Conservation (phyloP, 345 rosid genomes). For the Toxicodendron radicans region DNA sequence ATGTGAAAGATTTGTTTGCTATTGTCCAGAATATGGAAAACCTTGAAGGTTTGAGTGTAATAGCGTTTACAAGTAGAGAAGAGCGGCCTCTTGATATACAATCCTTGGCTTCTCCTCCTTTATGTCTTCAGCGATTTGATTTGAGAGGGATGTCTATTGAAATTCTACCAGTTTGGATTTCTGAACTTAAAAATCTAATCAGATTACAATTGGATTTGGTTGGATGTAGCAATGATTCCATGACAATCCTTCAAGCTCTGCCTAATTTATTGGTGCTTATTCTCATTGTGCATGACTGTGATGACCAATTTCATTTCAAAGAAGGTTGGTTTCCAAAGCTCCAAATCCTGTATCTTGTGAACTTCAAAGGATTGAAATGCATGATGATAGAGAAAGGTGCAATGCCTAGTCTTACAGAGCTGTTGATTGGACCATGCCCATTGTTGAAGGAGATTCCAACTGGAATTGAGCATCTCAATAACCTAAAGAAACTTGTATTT, state of each 20-base stretch:
- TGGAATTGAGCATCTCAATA: slow-evolving; percentile 3
- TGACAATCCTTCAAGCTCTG: neutral
- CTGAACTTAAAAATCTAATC: neutral
- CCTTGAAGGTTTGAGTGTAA: neutral
- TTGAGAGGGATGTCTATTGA: no score
- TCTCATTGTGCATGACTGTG: neutral
- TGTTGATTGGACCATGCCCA: neutral
- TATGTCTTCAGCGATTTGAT: neutral
- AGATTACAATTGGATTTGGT: neutral
- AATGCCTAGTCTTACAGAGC: neutral
- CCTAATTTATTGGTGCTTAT: no score
- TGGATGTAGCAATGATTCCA: neutral
- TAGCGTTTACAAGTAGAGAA: neutral
- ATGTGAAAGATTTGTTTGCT: slow-evolving; percentile 5
- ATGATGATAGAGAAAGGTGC: neutral
- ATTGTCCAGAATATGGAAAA: neutral
- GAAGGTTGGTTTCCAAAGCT: neutral
- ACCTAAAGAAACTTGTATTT: slow-evolving; percentile 4
- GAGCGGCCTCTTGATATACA: slow-evolving; percentile 12
- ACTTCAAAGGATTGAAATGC: no score
- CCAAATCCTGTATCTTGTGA: no score
- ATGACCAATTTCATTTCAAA: neutral
- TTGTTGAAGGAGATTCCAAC: no score
- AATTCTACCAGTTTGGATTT: slow-evolving; percentile 1
- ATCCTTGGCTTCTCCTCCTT: neutral